Conservation (phyloP, 257 asterid species). For the Coffea eugenioides region DNA sequence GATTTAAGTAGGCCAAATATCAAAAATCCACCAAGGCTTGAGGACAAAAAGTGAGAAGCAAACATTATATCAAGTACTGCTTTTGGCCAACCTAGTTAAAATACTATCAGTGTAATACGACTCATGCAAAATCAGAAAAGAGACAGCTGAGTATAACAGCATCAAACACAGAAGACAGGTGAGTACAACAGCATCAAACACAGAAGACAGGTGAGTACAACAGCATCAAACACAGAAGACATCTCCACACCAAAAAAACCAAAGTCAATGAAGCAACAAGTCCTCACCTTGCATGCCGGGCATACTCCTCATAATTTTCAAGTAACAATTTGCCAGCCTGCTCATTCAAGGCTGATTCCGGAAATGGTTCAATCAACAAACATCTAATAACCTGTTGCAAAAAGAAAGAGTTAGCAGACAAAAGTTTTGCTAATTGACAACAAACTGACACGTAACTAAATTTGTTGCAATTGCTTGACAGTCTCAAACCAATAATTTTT, state of each 20-base stretch:
- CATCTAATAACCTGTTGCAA: constrained; percentile 83
- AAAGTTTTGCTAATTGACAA: background rate
- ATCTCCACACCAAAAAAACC: background rate
- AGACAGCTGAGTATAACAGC: no score
- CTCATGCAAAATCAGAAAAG: background rate
- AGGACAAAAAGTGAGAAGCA: background rate
- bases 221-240: no score
- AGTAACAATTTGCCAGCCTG: constrained; percentile 97
- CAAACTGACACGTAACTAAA: background rate
- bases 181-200: background rate
- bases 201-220: background rate
- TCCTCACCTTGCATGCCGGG: constrained; percentile 78
- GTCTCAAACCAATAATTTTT: background rate
- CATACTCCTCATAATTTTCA: constrained; percentile 86
- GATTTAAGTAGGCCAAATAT: background rate
- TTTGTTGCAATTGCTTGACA: background rate
- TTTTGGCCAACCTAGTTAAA: background rate
- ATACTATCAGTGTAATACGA: background rate
- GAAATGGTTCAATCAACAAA: constrained; percentile 93
- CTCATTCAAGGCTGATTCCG: constrained; percentile 95
- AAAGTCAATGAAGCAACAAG: background rate
- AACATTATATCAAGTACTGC: background rate
- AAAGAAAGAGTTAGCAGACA: constrained; percentile 5
- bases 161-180: background rate
- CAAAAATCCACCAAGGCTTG: background rate